Conservation (phyloP, 768 basidiomycete species). For the Mycena belliarum region DNA sequence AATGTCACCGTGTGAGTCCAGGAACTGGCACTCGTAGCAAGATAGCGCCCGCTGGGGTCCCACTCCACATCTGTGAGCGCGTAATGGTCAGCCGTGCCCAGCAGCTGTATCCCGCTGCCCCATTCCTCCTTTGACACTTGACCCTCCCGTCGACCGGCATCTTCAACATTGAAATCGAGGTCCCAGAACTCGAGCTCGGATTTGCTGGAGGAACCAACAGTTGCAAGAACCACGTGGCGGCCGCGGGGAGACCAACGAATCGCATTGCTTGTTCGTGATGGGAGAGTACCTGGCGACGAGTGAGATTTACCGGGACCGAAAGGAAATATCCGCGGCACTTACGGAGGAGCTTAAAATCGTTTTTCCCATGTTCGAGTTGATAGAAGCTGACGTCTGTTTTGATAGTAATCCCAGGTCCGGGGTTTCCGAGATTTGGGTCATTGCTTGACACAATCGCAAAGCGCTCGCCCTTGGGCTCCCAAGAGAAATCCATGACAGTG, state of each 20-base stretch:
- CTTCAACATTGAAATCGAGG: slow-evolving; percentile 82
- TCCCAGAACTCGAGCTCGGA: slow-evolving; percentile 99
- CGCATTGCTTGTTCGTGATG: slow-evolving; percentile 86
- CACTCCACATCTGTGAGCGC: slow-evolving; percentile 97
- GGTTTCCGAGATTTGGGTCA: slow-evolving; percentile 91
- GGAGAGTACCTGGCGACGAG: slow-evolving; percentile 59
- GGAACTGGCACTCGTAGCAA: slow-evolving; percentile 90
- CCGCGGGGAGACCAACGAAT: slow-evolving; percentile 97
- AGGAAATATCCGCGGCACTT: slow-evolving; percentile 28
- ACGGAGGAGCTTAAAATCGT: slow-evolving; percentile 92
- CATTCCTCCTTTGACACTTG: slow-evolving; percentile 67
- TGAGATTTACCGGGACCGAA: slow-evolving; percentile 13
- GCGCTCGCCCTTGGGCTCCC: slow-evolving; percentile 97
- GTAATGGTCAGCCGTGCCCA: slow-evolving; percentile 91
- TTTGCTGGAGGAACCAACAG: slow-evolving; percentile 92
- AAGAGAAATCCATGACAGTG: slow-evolving; percentile 93
- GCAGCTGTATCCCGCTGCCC: slow-evolving; percentile 82
- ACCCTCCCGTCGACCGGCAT: slow-evolving; percentile 50
- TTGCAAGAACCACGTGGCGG: slow-evolving; percentile 93
- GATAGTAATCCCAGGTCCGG: slow-evolving; percentile 88
- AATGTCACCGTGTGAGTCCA: slow-evolving; percentile 88
- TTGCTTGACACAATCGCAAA: slow-evolving; percentile 94
- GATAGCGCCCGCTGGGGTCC: slow-evolving; percentile 94
- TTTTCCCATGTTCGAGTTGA: slow-evolving; percentile 88
- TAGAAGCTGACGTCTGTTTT: slow-evolving; percentile 97